Conservation (phyloP, 164 flowering plant species). For the Malania oleifera region DNA sequence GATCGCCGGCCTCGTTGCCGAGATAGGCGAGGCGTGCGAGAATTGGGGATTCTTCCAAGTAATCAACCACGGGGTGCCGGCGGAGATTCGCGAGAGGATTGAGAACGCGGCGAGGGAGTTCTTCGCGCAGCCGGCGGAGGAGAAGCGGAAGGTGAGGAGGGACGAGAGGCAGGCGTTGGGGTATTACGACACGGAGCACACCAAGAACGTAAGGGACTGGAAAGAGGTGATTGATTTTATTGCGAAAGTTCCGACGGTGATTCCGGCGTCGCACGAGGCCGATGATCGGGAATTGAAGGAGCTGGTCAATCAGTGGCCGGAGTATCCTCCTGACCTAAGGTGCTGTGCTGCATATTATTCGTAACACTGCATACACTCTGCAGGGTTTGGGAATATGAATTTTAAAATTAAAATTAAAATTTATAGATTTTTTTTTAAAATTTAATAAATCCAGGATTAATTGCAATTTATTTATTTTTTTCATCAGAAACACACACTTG, state of each 20-base stretch:
- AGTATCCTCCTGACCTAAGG: slow-evolving; percentile 39
- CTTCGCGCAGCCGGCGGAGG: slow-evolving; percentile 40
- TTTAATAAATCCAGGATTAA: too few relatives aligned
- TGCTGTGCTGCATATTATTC: too few relatives aligned
- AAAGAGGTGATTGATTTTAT: slow-evolving; percentile 63
- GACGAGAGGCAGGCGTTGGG: slow-evolving; percentile 46
- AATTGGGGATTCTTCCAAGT: slow-evolving; percentile 80
- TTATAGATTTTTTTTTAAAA: too few relatives aligned
- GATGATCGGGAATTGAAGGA: slow-evolving; percentile 21
- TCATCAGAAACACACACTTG: too few relatives aligned
- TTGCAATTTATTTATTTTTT: too few relatives aligned
- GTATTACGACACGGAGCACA: slow-evolving; percentile 53
- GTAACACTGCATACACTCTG: too few relatives aligned
- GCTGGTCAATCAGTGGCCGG: slow-evolving; percentile 53
- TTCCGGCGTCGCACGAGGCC: slow-evolving; percentile 36
- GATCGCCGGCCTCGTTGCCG: slow-evolving; percentile 11
- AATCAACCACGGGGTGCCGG: slow-evolving; percentile 58
- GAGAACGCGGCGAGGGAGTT: slow-evolving; percentile 34
- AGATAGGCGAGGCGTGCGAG: slow-evolving; percentile 46
- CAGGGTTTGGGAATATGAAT: too few relatives aligned
- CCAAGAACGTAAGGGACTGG: slow-evolving; percentile 80
- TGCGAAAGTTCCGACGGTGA: slow-evolving; percentile 22
- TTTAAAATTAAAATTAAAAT: too few relatives aligned
- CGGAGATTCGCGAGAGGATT: slow-evolving; percentile 16
- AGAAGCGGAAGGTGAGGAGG: slow-evolving; percentile 49